Evolutionary conservation across 257 asterid genomes (phyloP).

Genomic region (Nemophila menziesii): DNA sequence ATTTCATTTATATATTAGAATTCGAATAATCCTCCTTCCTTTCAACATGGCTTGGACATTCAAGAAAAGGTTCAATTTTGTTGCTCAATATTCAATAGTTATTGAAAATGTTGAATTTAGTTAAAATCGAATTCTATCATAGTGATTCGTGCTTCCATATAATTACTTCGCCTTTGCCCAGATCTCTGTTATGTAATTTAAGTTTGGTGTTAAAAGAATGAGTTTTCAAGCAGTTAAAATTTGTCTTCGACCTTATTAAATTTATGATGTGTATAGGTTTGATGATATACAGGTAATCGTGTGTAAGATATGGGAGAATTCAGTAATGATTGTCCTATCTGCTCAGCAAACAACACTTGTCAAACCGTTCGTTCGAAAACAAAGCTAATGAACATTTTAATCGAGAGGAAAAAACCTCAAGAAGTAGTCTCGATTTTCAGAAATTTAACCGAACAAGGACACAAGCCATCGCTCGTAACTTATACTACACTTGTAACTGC

Average conservation of each 20-base stretch:
- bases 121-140: too few species aligned
- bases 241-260: neutral
- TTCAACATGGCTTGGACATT: too few species aligned
- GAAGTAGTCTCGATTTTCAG: slow-evolving; percentile 60
- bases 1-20: too few species aligned
- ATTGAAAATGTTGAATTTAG: too few species aligned
- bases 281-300: neutral
- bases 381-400: slow-evolving; percentile 68
- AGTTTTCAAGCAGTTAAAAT: neutral
- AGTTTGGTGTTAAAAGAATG: too few species aligned
- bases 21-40: too few species aligned
- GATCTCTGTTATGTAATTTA: neutral
- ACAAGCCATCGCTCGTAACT: slow-evolving; percentile 79
- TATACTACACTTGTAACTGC: slow-evolving; percentile 81
- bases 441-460: slow-evolving; percentile 69
- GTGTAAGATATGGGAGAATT: slow-evolving; percentile 35
- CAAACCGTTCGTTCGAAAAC: slow-evolving; percentile 75
- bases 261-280: slow-evolving; percentile 2
- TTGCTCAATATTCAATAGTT: too few species aligned
- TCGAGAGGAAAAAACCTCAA: slow-evolving; percentile 47
- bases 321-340: slow-evolving; percentile 40
- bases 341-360: slow-evolving; percentile 43
- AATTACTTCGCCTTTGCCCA: neutral
- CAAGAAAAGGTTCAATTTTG: too few species aligned
- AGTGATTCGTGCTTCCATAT: neutral